phyloP scores from a whole-genome alignment of 176 grass and related monocot genomes.

The Microstegium vimineum region DNA sequence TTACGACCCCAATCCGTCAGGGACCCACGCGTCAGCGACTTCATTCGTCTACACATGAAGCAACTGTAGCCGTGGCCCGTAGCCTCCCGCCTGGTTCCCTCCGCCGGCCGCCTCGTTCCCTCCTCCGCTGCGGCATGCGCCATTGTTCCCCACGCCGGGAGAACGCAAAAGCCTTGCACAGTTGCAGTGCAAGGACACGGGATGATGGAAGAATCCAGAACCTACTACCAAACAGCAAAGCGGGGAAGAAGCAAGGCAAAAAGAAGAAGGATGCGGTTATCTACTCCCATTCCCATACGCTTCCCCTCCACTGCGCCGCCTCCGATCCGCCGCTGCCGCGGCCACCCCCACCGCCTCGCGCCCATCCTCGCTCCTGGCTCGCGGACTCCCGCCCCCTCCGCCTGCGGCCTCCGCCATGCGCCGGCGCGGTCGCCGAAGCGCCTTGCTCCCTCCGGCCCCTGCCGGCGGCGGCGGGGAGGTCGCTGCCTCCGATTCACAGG shows the following conservation, averaged over 20 bases:
- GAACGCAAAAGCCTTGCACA: background rate
- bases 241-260: background rate
- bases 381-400: background rate
- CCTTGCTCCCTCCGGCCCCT: background rate
- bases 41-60: background rate
- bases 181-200: background rate
- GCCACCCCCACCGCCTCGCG: background rate
- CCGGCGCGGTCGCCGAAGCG: conserved; percentile 3
- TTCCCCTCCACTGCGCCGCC: background rate
- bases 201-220: background rate
- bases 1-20: too few species aligned
- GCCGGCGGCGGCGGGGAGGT: background rate
- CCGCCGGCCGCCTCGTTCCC: too few species aligned
- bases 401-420: conserved; percentile 26
- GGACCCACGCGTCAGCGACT: background rate
- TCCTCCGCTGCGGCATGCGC: background rate
- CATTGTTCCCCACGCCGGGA: background rate
- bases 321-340: too few species aligned
- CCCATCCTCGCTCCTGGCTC: background rate
- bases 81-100: background rate
- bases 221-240: background rate
- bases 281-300: conserved; percentile 13
- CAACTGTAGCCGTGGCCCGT: background rate
- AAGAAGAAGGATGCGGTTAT: conserved; percentile 29
- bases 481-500: conserved; percentile 13